phyloP scores from a whole-genome alignment of 1,284 basidiomycete genomes.

The Puccinia hordei region DNA sequence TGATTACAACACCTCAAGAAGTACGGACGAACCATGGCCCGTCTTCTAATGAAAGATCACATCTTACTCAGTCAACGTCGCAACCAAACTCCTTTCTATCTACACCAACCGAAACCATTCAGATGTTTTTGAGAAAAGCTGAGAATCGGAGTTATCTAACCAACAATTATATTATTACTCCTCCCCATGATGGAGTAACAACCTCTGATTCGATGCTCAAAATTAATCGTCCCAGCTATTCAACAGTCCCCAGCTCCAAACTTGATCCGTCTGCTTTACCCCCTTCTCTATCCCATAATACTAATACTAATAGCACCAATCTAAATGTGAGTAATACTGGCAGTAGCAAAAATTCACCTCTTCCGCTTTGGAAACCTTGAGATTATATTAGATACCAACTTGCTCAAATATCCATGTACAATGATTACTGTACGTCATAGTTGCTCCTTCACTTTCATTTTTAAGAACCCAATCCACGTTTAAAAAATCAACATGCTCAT shows the following conservation, averaged over 20 bases:
- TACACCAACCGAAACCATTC: slow-evolving; percentile 46
- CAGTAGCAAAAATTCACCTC: background rate
- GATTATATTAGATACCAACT: background rate
- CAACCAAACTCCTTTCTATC: slow-evolving; percentile 8
- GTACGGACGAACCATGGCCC: background rate
- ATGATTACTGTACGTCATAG: background rate
- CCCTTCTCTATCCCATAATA: background rate
- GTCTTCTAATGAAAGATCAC: background rate
- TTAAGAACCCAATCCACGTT: background rate
- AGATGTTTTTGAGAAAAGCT: slow-evolving; percentile 49
- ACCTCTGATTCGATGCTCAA: slow-evolving; percentile 5
- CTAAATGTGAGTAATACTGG: background rate
- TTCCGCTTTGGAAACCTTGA: slow-evolving; percentile 5
- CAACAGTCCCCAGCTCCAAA: background rate
- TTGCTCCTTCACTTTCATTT: background rate
- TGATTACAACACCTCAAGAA: slow-evolving; percentile 10
- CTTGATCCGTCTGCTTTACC: slow-evolving; percentile 7
- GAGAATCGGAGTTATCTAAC: slow-evolving; percentile 26
- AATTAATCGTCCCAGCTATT: background rate
- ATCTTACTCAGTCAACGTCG: background rate
- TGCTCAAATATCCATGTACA: slow-evolving; percentile 8
- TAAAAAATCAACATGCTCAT: background rate
- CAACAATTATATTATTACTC: slow-evolving; percentile 6
- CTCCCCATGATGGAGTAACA: background rate
- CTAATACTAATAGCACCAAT: background rate